Evolutionary conservation across 768 basidiomycete genomes (phyloP).

Genomic region (Tylopilus plumbeoviolaceoides): DNA sequence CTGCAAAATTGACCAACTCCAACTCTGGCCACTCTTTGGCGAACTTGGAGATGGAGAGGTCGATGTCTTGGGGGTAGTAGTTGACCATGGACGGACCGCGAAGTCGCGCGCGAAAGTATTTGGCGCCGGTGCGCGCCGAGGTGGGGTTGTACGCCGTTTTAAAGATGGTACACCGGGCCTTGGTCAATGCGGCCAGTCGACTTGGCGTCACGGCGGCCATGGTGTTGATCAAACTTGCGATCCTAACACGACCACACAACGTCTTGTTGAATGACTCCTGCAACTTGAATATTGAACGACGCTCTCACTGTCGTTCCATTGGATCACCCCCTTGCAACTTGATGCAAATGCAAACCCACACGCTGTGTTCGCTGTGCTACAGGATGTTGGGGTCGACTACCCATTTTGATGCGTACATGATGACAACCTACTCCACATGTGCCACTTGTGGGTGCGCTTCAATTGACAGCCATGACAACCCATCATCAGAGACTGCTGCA

Average conservation of each 20-base stretch:
- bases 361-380: neutral
- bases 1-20: conserved; percentile 60
- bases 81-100: conserved; percentile 81
- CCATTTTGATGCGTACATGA: no score
- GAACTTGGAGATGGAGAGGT: conserved; percentile 51
- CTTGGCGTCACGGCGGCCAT: conserved; percentile 40
- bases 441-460: no score
- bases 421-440: no score
- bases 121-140: conserved; percentile 79
- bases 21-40: conserved; percentile 51
- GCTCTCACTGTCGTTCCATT: no score
- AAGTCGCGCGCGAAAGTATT: conserved; percentile 80
- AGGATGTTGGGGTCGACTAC: no score
- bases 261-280: neutral
- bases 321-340: no score
- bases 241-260: conserved; percentile 31
- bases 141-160: conserved; percentile 87
- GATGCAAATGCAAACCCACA: no score
- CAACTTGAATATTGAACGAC: neutral
- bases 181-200: conserved; percentile 56
- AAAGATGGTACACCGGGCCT: conserved; percentile 71
- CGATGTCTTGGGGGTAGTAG: conserved; percentile 72
- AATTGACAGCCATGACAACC: no score
- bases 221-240: conserved; percentile 11
- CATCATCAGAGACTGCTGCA: no score